Percentiles rank a stretch among this genome's conserved stretches.
phyloP scores from a whole-genome alignment of 441 rosid species.

The Isatis lusitanica region DNA sequence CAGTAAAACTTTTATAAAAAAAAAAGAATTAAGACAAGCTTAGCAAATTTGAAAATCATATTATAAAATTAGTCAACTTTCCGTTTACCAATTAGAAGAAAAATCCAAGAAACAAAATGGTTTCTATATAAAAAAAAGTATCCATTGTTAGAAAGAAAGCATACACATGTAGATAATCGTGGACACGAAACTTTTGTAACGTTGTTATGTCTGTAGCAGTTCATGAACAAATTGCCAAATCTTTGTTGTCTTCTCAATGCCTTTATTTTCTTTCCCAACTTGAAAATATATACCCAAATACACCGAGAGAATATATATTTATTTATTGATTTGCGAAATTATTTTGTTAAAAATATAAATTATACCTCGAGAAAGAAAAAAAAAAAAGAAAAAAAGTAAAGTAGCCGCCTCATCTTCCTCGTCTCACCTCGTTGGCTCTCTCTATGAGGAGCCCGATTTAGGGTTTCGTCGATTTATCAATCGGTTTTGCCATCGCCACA shows the following conservation, averaged over 20 bases:
- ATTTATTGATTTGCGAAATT: background rate
- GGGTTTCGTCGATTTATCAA: conserved; percentile 18
- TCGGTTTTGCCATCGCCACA: background rate
- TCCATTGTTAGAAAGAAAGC: background rate
- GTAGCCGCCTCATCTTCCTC: conserved; percentile 37
- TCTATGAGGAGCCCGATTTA: conserved; percentile 30
- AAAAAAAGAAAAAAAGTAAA: background rate
- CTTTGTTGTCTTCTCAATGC: background rate
- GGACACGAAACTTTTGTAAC: conserved; percentile 12
- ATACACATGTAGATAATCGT: background rate
- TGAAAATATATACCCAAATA: background rate
- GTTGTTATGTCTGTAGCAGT: background rate
- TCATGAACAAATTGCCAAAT: background rate
- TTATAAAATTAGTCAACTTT: background rate
- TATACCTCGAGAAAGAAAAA: background rate
- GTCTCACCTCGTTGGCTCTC: conserved; percentile 29
- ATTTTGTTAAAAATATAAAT: background rate
- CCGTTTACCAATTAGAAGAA: background rate
- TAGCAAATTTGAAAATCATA: background rate
- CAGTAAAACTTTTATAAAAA: background rate
- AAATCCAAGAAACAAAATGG: background rate
- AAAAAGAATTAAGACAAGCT: background rate
- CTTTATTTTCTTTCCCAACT: background rate
- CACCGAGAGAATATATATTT: background rate
- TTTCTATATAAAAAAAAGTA: background rate